Conservation (phyloP, 2,329 filamentous ascomycete species). For the Colletotrichum costaricense region DNA sequence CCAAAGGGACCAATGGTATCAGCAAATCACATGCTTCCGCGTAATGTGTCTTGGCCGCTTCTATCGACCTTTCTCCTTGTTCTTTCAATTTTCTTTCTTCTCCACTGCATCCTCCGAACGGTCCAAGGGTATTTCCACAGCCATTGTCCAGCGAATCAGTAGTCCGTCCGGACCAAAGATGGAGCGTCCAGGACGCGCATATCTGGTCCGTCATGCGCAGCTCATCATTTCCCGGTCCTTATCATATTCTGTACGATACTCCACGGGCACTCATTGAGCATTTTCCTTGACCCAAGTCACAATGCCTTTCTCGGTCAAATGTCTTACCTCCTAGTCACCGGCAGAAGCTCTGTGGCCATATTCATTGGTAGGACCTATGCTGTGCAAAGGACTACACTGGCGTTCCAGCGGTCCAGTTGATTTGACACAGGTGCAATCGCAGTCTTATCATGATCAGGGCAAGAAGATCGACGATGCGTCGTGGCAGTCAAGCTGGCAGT, state of each 20-base stretch:
- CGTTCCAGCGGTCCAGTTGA: neutral
- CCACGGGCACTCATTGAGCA: neutral
- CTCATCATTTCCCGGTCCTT: slow-evolving; percentile 25
- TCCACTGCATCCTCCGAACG: neutral
- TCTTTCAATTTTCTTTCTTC: slow-evolving; percentile 8
- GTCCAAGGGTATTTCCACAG: neutral
- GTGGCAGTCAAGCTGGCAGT: neutral
- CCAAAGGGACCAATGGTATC: neutral
- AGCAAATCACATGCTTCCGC: slow-evolving; percentile 4
- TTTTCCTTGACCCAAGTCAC: neutral
- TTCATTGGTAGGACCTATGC: neutral
- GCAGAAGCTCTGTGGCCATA: neutral
- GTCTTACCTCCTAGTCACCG: neutral
- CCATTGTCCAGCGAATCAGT: slow-evolving; percentile 7
- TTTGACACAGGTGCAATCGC: neutral
- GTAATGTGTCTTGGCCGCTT: neutral
- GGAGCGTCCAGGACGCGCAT: slow-evolving; percentile 20
- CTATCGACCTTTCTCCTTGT: neutral
- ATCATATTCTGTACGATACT: neutral
- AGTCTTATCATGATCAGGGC: neutral
- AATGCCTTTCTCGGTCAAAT: neutral
- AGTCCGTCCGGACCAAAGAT: slow-evolving; percentile 21
- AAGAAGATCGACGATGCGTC: slow-evolving; percentile 1
- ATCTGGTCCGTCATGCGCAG: slow-evolving; percentile 5
- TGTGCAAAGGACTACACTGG: neutral